phyloP scores from a whole-genome alignment of 2,329 filamentous ascomycete genomes.

The Claviceps citrina region DNA sequence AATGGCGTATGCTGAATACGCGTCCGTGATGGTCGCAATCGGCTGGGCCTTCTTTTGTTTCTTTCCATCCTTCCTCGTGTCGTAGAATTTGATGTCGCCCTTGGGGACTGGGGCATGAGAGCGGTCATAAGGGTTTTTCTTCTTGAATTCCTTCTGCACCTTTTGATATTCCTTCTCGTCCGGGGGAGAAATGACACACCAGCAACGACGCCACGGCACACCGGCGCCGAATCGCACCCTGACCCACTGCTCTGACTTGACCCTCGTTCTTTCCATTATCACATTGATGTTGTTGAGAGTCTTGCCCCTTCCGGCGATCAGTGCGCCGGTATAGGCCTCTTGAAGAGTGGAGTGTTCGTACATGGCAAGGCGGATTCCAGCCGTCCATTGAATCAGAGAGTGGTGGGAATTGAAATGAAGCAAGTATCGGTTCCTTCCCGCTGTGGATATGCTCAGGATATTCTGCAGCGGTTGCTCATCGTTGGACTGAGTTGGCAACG shows the following conservation, averaged over 20 bases:
- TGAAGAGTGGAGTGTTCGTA: conserved; percentile 87
- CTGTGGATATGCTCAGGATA: conserved; percentile 88
- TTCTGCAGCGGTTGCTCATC: conserved; percentile 77
- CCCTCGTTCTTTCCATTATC: conserved; percentile 68
- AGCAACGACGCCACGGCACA: conserved; percentile 89
- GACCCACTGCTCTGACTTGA: conserved; percentile 81
- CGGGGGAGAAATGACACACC: conserved; percentile 86
- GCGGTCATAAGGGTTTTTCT: conserved; percentile 69
- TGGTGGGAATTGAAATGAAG: conserved; percentile 93
- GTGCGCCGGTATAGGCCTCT: conserved; percentile 88
- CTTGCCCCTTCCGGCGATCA: conserved; percentile 91
- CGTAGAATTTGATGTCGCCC: conserved; percentile 90
- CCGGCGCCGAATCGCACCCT: conserved; percentile 89
- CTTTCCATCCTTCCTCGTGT: conserved; percentile 56
- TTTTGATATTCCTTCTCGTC: conserved; percentile 86
- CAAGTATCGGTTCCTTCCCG: conserved; percentile 86
- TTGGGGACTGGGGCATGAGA: conserved; percentile 52
- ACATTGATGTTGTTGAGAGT: conserved; percentile 73
- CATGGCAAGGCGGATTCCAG: conserved; percentile 83
- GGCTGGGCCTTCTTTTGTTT: conserved; percentile 83
- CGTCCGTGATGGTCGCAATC: conserved; percentile 81
- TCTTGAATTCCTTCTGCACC: conserved; percentile 67
- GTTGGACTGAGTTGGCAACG: conserved; percentile 64
- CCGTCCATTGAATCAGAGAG: conserved; percentile 89
- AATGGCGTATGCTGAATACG: conserved; percentile 84